Evolutionary conservation across 805 yeast species (phyloP), one percentile per base, ranked within the genome.

Genomic region (Teunomyces tritomae): DNA sequence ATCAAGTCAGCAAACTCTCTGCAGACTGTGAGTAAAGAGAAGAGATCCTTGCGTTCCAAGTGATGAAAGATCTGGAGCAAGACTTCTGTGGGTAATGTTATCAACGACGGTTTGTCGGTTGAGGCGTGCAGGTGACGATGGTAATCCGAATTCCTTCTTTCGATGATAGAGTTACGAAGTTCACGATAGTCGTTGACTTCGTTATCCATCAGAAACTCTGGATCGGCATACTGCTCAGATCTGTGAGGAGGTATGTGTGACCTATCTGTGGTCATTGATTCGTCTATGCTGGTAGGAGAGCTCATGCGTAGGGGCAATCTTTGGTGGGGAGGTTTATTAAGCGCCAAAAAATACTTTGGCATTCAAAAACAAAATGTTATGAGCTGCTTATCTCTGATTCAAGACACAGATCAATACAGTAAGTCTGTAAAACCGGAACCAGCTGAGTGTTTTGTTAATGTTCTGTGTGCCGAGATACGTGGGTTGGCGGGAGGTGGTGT

Each of bases 1-100:
- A 87, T 82, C 36, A 87, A 72, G 54, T 82, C 79, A 8, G 90
- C 87, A 86, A 96, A 90, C 51, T 83, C 78, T 57, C 81, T 83
- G 66, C 96, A 90, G 6, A 89, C 91, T 1, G 89, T 74, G 51
- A 89, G 69, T 17, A 85, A 65, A 10, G 81, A 73, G 26, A 80
- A 82, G 49, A 84, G 68, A 56, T 85, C 90, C 53, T 77, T 80
- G 36, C 85, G 76, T 42, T 76, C 81, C 44, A 86, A 67, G 50
- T 83, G 77, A 45, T 87, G 84, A 50, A 87, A 82, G 1, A 87
- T 81, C 53, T 84, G 74, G 43, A 84, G 76, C 37, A 87, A 63
- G 14, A 87, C 80, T 64, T 80, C 85, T 0, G 84, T 79, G 7
- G 85, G 85, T 43, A 80, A 62, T 42, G 70, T 71, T 41, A 80